Evolutionary conservation across 1,139 yeast species (phyloP).

Genomic region (Geotrichum restrictum): DNA sequence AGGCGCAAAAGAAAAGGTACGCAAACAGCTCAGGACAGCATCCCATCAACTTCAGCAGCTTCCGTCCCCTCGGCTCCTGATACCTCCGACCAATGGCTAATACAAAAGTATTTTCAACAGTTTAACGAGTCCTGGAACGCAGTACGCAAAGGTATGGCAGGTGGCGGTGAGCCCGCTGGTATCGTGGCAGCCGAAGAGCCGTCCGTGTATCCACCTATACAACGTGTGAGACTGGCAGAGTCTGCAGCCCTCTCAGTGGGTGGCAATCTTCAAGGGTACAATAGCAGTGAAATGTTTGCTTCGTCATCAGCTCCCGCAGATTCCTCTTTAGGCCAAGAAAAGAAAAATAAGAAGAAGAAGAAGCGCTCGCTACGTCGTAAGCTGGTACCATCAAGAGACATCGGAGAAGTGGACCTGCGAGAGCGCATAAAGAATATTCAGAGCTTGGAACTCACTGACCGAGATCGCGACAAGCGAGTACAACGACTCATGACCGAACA

Average conservation of each 20-base stretch:
- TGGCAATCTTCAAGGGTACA: constrained; percentile 14
- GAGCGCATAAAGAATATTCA: constrained; percentile 56
- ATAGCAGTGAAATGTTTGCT: constrained; percentile 6
- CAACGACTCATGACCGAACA: constrained; percentile 78
- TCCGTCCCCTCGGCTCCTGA: neutral
- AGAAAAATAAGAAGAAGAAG: constrained; percentile 1
- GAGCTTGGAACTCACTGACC: constrained; percentile 46
- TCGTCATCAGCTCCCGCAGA: constrained; percentile 20
- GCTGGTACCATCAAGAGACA: neutral
- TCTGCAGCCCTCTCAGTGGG: constrained; percentile 13
- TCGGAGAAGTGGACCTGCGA: constrained; percentile 40
- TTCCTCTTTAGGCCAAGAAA: neutral
- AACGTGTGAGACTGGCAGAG: constrained; percentile 47
- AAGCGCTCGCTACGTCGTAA: neutral
- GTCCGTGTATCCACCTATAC: constrained; percentile 48
- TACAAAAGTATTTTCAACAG: constrained; percentile 20
- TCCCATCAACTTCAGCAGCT: neutral
- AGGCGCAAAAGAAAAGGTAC: constrained; percentile 6
- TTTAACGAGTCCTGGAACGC: constrained; percentile 23
- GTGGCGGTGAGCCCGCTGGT: constrained; percentile 51
- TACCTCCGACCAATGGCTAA: constrained; percentile 12
- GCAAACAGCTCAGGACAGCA: too few relatives aligned
- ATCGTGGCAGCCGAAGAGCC: constrained; percentile 50
- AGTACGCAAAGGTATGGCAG: constrained; percentile 4
- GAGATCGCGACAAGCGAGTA: constrained; percentile 57